Conservation (phyloP, 106 monocot species). For the Acanthochlamys bracteata region DNA sequence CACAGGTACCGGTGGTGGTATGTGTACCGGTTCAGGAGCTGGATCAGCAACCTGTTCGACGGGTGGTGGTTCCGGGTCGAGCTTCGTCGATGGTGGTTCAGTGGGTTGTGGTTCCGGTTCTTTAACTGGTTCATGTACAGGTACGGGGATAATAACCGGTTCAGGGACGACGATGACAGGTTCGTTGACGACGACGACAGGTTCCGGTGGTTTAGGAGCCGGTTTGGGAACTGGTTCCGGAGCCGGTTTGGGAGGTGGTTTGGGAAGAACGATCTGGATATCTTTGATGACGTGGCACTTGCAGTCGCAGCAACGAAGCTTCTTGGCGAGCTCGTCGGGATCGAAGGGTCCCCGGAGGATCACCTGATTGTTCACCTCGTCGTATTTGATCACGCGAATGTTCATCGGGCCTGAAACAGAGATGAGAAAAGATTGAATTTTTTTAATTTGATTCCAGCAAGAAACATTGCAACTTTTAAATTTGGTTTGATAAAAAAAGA, state of each 20-base stretch:
- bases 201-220: conserved; percentile 2
- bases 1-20: not conserved
- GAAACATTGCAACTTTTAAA: conserved; percentile 21
- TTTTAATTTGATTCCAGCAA: conserved; percentile 17
- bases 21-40: not conserved
- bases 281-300: conserved; percentile 53
- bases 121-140: not conserved
- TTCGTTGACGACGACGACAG: not conserved
- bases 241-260: not conserved
- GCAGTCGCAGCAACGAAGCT: conserved; percentile 47
- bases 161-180: not conserved
- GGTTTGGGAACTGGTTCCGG: conserved; percentile 3
- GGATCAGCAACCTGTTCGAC: not conserved
- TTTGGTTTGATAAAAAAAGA: not conserved
- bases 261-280: conserved; percentile 20
- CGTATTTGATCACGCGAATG: conserved; percentile 30
- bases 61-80: not conserved
- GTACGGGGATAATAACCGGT: no score
- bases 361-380: conserved; percentile 40
- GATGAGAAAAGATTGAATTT: not conserved
- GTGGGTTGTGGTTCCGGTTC: conserved; percentile 1
- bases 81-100: not conserved
- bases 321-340: conserved; percentile 28
- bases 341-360: conserved; percentile 34
- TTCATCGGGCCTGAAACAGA: conserved; percentile 12